These are phyloP conservation scores for Saccharomycopsis lassenensis DNA, from an alignment of 805 yeast species.

Conservation along the genomic window DNA sequence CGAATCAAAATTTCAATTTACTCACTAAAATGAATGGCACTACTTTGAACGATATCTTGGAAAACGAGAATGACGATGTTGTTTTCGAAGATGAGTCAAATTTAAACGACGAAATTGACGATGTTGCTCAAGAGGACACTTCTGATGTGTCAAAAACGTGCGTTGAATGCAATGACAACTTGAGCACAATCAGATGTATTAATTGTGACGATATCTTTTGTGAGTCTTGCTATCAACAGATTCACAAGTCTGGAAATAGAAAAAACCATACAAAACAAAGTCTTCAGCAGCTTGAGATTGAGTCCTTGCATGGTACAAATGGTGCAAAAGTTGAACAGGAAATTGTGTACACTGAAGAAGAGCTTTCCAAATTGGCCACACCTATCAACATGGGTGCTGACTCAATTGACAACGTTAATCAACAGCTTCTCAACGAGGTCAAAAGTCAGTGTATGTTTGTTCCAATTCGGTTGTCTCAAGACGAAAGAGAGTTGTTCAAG, in stretches of 20 bases:
- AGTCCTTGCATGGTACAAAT: too few species aligned
- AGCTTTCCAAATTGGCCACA: slow-evolving; percentile 17
- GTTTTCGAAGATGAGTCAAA: slow-evolving; percentile 8
- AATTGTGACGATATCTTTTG: slow-evolving; percentile 62
- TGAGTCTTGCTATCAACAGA: slow-evolving; percentile 54
- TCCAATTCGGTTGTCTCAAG: slow-evolving; percentile 57
- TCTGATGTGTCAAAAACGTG: slow-evolving; percentile 31
- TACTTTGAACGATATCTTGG: slow-evolving; percentile 15
- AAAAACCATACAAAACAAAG: slow-evolving; percentile 34
- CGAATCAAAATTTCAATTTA: neutral
- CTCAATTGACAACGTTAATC: slow-evolving; percentile 17
- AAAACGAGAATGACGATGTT: slow-evolving; percentile 17
- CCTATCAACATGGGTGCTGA: slow-evolving; percentile 17
- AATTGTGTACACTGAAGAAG: slow-evolving; percentile 19
- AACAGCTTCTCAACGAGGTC: slow-evolving; percentile 27
- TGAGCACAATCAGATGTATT: slow-evolving; percentile 48
- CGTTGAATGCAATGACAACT: slow-evolving; percentile 66
- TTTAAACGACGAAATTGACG: slow-evolving; percentile 17
- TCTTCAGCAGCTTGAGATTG: too few species aligned
- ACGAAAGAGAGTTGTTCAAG: slow-evolving; percentile 58
- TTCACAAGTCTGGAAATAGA: slow-evolving; percentile 61
- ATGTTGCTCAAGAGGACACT: slow-evolving; percentile 19
- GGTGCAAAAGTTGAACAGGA: slow-evolving; percentile 17
- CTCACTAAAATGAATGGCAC: slow-evolving; percentile 6
- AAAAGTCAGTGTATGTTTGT: slow-evolving; percentile 40